Evolutionary conservation across 2,329 filamentous ascomycete genomes (phyloP), one percentile per base, ranked within the genome.

Genomic region (Verticillium zaregamsianum): DNA sequence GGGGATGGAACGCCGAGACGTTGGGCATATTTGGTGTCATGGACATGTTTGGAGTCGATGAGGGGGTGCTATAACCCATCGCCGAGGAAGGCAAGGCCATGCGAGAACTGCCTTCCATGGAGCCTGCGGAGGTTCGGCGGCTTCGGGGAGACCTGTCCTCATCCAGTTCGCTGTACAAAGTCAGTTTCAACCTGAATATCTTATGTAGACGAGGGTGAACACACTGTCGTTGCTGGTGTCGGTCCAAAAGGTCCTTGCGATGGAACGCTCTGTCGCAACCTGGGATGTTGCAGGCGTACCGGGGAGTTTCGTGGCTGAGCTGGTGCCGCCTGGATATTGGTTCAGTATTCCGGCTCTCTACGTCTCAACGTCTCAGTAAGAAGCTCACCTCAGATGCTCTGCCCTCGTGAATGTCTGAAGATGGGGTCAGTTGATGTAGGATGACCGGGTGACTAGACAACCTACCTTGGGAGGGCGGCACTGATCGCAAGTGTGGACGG

Each of bases 401-500:
- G 85, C 86, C 68, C 86, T 77, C 14, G 85, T 87, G 64, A 88
- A 88, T 2, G 82, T 87, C 85, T 87, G 62, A 40, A 31, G 14
- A 54, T 64, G 28, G 55, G 40, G 54, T 23, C 28, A 62, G 25
- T 32, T n/a, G 54, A 3, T 9, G 15, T 17, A 11, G 9, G 8
- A 17, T 33, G 25, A 8, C 2, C 12, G 5, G 14, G 59, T 12
- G 25, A 23, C 28, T 6, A 11, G 45, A 11, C 40, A 60, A 54
- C 68, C 62, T 73, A 84, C 82, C 78, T 85, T 86, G 20, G 79
- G 72, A 23, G 81, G 80, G 63, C 74, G 77, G 66, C 83, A 86
- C 60, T 76, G 72, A 6, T 85, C 79, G 65, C 83, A 86, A 2
- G 74, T 77, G 69, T 86, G 83, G 59, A 86, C 83, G 17, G 81